Percentiles rank a stretch among this genome's conserved stretches.
Evolutionary conservation across 1,284 basidiomycete genomes (phyloP).

Genomic region (Kwoniella shivajii): DNA sequence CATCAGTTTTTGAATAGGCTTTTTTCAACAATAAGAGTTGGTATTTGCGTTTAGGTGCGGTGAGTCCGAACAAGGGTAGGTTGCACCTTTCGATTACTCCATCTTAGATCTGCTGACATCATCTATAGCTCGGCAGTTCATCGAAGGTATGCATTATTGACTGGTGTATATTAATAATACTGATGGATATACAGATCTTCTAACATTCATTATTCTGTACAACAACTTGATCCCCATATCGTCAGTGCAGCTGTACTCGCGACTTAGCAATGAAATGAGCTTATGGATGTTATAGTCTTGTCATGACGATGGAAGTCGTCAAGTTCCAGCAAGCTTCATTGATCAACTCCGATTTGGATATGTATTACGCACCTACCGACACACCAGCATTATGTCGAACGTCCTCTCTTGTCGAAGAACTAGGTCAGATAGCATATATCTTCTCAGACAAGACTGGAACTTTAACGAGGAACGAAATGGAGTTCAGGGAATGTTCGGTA

Average conservation of each 20-base stretch:
- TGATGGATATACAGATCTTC: constrained; percentile 66
- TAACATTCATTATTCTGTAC: constrained; percentile 98
- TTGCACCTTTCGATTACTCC: too few relatives aligned
- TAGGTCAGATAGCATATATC: constrained; percentile 93
- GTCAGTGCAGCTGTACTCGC: constrained; percentile 29
- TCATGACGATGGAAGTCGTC: constrained; percentile 99
- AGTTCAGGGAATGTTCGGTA: constrained; percentile 89
- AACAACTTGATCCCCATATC: constrained; percentile 99
- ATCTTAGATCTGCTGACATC: constrained; percentile 4
- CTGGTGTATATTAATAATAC: neutral
- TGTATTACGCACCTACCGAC: constrained; percentile 93
- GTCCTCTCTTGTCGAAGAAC: constrained; percentile 94
- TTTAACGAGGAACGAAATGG: constrained; percentile 97
- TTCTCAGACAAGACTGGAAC: constrained; percentile 99
- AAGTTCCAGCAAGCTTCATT: constrained; percentile 96
- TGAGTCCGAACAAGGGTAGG: constrained; percentile 53
- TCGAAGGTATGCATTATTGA: constrained; percentile 65
- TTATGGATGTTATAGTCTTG: constrained; percentile 59
- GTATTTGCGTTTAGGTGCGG: constrained; percentile 64
- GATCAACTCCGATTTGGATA: constrained; percentile 95
- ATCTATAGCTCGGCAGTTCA: constrained; percentile 68
- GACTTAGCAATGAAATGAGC: neutral
- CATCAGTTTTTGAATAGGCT: constrained; percentile 65
- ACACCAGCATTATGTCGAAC: constrained; percentile 96
- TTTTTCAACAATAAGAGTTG: constrained; percentile 73